Percentiles rank a stretch among this genome's conserved stretches.
These are phyloP conservation scores for Pinus tabuliformis DNA, from an alignment of 75 land plant genomes.

Conservation along the genomic window DNA sequence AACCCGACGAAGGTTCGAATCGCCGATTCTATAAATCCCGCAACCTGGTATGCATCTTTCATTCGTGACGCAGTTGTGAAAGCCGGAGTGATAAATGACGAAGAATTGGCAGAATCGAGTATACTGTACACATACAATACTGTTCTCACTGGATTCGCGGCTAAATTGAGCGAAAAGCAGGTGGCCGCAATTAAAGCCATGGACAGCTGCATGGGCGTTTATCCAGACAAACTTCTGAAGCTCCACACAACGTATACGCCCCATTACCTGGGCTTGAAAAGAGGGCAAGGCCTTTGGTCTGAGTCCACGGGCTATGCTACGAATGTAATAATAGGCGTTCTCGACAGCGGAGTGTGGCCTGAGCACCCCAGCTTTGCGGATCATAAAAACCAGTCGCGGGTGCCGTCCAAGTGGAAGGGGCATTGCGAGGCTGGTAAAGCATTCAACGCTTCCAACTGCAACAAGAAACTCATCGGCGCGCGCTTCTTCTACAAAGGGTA, in stretches of 20 bases:
- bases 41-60: too few species aligned
- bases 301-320: slow-evolving; percentile 13
- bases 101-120: too few species aligned
- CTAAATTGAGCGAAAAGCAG: too few species aligned
- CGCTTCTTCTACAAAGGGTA: slow-evolving; percentile 14
- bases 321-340: slow-evolving; percentile 41
- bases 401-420: slow-evolving; percentile 17
- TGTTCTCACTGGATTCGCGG: too few species aligned
- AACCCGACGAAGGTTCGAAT: too few species aligned
- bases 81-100: too few species aligned
- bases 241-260: slow-evolving; percentile 55
- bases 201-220: slow-evolving; percentile 2
- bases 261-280: slow-evolving; percentile 1
- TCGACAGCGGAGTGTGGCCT: slow-evolving; percentile 48
- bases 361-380: slow-evolving; percentile 10
- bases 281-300: too few species aligned
- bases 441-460: slow-evolving; percentile 15
- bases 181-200: too few species aligned
- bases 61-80: too few species aligned
- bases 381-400: background rate
- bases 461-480: background rate
- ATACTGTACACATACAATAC: too few species aligned
- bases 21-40: too few species aligned
- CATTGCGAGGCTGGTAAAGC: slow-evolving; percentile 11
- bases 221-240: slow-evolving; percentile 16